Evolutionary conservation across 78 protist species (phyloP).

Genomic region (Dictyostelium intermedium): DNA sequence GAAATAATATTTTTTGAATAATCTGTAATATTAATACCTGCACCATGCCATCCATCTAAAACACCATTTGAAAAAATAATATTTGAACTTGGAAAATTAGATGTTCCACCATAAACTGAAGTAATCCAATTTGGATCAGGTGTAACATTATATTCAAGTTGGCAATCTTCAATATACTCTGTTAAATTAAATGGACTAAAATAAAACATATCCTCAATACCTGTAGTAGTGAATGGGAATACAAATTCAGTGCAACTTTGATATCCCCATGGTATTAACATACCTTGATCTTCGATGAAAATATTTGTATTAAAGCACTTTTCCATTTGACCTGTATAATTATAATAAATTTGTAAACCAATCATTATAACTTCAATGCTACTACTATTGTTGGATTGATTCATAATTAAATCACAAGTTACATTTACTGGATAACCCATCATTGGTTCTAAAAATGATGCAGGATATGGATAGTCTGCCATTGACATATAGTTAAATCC

Average conservation of each 20-base stretch:
- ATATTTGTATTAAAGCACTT: constrained; percentile 15
- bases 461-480: constrained; percentile 84
- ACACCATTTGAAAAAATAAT: constrained; percentile 83
- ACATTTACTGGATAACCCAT: constrained; percentile 84
- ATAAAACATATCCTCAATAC: constrained; percentile 79
- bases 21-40: constrained; percentile 35
- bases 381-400: background rate
- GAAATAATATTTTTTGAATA: background rate
- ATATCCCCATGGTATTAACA: constrained; percentile 52
- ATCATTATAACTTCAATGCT: constrained; percentile 3
- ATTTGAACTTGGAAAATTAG: constrained; percentile 24
- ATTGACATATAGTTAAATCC: constrained; percentile 51
- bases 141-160: constrained; percentile 2
- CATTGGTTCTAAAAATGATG: constrained; percentile 70
- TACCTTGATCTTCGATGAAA: background rate
- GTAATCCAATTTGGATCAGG: constrained; percentile 79
- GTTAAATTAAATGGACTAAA: constrained; percentile 1
- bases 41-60: constrained; percentile 80
- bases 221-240: constrained; percentile 59
- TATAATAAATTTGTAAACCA: constrained; percentile 45
- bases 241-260: constrained; percentile 87
- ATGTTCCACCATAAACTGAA: constrained; percentile 21
- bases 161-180: constrained; percentile 20
- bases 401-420: constrained; percentile 36
- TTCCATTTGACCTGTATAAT: constrained; percentile 67